Evolutionary conservation across 805 yeast species (phyloP).

Genomic region (Yamadazyma paraphyllophila): DNA sequence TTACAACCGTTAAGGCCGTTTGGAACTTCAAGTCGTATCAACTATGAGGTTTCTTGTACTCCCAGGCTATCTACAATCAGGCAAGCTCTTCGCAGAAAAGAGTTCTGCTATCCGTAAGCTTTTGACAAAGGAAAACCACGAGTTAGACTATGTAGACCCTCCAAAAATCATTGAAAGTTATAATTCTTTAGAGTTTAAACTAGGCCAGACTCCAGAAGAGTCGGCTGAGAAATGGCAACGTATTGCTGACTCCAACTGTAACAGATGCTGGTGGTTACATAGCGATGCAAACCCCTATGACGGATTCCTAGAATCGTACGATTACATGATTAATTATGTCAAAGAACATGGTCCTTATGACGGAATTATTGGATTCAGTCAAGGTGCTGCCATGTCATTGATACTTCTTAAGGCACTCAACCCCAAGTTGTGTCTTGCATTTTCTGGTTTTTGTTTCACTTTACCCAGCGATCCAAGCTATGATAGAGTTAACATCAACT

Average conservation of each 20-base stretch:
- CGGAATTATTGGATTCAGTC: conserved; percentile 43
- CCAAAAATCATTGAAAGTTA: conserved; percentile 22
- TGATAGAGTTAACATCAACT: conserved; percentile 15
- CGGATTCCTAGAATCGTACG: conserved; percentile 29
- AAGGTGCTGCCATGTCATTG: conserved; percentile 42
- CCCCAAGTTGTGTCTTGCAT: conserved; percentile 25
- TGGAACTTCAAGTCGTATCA: too few species aligned
- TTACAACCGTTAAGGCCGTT: conserved; percentile 1
- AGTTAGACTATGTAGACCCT: conserved; percentile 36
- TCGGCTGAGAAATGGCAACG: conserved; percentile 28
- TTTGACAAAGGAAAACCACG: conserved; percentile 24
- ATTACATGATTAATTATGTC: conserved; percentile 26
- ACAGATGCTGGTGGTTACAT: conserved; percentile 40
- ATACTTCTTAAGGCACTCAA: conserved; percentile 23
- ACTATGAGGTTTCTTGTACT: conserved; percentile 17
- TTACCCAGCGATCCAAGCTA: conserved; percentile 17
- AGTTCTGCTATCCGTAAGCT: conserved; percentile 30
- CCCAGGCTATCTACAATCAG: conserved; percentile 41
- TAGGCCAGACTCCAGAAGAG: conserved; percentile 26
- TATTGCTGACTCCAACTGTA: conserved; percentile 25
- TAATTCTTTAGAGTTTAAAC: conserved; percentile 28
- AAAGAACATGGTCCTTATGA: conserved; percentile 39
- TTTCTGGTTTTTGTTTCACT: conserved; percentile 38
- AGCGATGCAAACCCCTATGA: conserved; percentile 19
- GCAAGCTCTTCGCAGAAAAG: conserved; percentile 30